A percentile compares a stretch with the other conserved stretches of the same genome.
Evolutionary conservation across 192 early-diverging fungal species (phyloP).

Genomic region (Anaeromyces robustus): DNA sequence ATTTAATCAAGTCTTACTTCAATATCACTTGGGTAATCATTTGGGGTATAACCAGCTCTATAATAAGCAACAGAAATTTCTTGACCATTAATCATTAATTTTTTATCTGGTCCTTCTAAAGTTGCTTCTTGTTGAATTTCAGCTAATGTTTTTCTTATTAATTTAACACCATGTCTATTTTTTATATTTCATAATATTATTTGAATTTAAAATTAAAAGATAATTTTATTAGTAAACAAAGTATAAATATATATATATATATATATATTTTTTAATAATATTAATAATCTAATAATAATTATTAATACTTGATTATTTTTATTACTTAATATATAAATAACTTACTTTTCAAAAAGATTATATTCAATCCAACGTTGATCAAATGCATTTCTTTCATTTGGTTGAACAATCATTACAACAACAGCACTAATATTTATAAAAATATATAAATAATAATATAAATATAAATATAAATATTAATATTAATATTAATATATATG

Average conservation of each 20-base stretch:
- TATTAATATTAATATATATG: no score
- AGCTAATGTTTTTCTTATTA: slow-evolving; percentile 46
- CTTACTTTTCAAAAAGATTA: slow-evolving; percentile 39
- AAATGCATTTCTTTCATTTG: slow-evolving; percentile 79
- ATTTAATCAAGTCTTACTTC: not conserved
- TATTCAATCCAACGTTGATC: slow-evolving; percentile 86
- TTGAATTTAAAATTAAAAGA: no score
- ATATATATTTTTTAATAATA: slow-evolving; percentile 5
- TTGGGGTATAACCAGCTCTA: slow-evolving; percentile 79
- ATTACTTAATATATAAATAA: no score
- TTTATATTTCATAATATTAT: no score
- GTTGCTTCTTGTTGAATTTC: slow-evolving; percentile 48
- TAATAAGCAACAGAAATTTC: slow-evolving; percentile 82
- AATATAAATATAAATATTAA: not conserved
- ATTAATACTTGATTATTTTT: no score
- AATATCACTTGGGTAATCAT: slow-evolving; percentile 58
- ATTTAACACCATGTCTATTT: slow-evolving; percentile 33
- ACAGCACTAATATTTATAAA: slow-evolving; percentile 38
- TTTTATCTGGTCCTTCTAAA: slow-evolving; percentile 34
- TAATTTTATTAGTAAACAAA: no score
- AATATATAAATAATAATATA: not conserved
- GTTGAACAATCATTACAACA: slow-evolving; percentile 79
- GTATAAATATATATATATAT: not conserved
- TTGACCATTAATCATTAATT: slow-evolving; percentile 39
- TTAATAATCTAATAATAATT: no score